Evolutionary conservation across 345 rosid genomes (phyloP), one percentile per base, ranked within the genome.

Genomic region (Euphorbia peplus): DNA sequence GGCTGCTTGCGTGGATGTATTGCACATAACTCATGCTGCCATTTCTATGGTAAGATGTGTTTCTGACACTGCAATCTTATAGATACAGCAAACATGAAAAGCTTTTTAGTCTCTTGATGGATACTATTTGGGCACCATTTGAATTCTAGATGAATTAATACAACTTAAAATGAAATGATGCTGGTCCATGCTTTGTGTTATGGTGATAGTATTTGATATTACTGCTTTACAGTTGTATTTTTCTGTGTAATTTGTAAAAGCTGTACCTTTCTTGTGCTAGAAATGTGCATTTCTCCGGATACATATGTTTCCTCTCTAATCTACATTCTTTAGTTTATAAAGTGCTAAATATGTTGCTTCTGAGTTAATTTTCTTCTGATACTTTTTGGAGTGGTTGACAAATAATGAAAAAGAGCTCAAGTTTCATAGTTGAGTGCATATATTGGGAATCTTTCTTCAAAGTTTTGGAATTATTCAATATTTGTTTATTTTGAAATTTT

Each of bases 11-110:
- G 64, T 95, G 30, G 99, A 95, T 74, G 99, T 95, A 50, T 78
- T 90, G 71, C 96, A 95, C 80, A 87, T 95, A 61, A 95, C 95
- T 72, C 97, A 95, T 69, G 99, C 98, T 0, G 99, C 99, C 54
- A 95, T 95, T 73, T 92, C 98, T 5, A 85, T 90, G 95, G 98
- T 90, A 84, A 84, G 61, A 16, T 71, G 4, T 24, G 32, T 56
- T 68, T 60, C 61, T 69, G 48, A 28, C 22, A 9, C 60, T 15
- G n/a, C 30, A 22, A 8, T 53, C 14, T 64, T 26, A 37, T 26
- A 24, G 42, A 21, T 6, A 19, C 19, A 58, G 41, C 42, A n/a
- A n/a, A 30, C n/a, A 10, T 56, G n/a, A 2, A 50, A 30, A n/a
- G 39, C 4, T 12, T 50, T 63, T 11, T 32, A 26, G 10, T 37